Base-by-base conservation (phyloP, 116 monocot species). In the Iris pallida region DNA sequence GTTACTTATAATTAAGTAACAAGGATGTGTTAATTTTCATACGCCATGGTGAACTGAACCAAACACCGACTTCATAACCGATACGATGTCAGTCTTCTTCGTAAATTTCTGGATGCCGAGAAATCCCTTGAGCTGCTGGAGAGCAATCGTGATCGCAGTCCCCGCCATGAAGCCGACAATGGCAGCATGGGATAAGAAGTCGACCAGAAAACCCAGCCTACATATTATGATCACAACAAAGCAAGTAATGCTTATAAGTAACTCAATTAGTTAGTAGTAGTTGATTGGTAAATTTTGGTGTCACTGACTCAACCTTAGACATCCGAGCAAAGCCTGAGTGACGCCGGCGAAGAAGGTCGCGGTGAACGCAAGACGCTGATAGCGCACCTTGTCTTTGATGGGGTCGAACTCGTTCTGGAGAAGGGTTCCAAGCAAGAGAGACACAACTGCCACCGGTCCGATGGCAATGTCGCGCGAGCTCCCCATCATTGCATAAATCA, bases 401-500 rank as follows among this genome's bases (percentile, higher is more conserved):
- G 87, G 83, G 68, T 91, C 83, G 59, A 83, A 3, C 73, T 97
- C 97, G 13, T 81, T 54, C 47, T 74, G 74, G 42, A 92, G 76
- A 62, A 87, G 86, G 18, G 71, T 81, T 4, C 90, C 97, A 15
- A 97, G 72, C 58, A 97, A 67, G 18, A 97, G 85, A 14, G 92
- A 97, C 0, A 97, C 92, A 14, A 92, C 97, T 14, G 97, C 97
- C 4, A 97, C 92, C 6, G 97, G 97, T 20, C 97, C 97, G 53
- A 97, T 92, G 1, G 97, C 97, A 42, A 97, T 87, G 53, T 97
- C 89, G 64, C 87, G 87, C 44, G 97, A 92, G 66, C 92, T 97
- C 9, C 97, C 97, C 97, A 97, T 97, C 57, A 69, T 46, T 2
- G 92, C 87, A 59, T 97, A 97, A 64, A 97, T 78, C 12, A 97